Conservation (phyloP, 2,329 filamentous ascomycete genomes). For the Albophoma yamanashiensis region DNA sequence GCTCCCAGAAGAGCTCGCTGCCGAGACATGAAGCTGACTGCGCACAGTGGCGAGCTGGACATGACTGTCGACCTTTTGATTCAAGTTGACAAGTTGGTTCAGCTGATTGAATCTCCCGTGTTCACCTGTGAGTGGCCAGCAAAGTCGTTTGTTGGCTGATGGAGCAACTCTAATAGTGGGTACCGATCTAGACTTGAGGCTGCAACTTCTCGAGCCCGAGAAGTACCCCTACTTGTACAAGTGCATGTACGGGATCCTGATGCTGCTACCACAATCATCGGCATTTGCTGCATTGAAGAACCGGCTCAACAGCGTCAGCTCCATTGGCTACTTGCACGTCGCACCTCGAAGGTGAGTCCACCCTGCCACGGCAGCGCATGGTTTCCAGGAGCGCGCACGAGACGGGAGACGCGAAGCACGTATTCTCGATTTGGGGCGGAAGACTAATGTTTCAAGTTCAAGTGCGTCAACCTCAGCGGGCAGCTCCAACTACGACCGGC, state of each 20-base stretch:
- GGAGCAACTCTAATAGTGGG: background rate
- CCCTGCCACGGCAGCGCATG: background rate
- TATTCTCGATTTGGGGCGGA: background rate
- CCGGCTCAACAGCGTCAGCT: conserved; percentile 89
- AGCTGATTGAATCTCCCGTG: conserved; percentile 90
- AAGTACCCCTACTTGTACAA: conserved; percentile 94
- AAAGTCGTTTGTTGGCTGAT: background rate
- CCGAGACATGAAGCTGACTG: conserved; percentile 1
- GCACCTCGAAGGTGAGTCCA: conserved; percentile 60
- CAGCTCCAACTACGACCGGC: conserved; percentile 54
- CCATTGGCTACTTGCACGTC: conserved; percentile 88
- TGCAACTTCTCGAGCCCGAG: conserved; percentile 91
- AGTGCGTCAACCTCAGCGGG: conserved; percentile 36
- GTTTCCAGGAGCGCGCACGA: background rate
- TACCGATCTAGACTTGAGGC: conserved; percentile 59
- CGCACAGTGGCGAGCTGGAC: conserved; percentile 76
- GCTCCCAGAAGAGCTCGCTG: background rate
- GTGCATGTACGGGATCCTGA: conserved; percentile 90
- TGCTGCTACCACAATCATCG: conserved; percentile 96
- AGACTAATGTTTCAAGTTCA: conserved; percentile 5
- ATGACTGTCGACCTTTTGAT: conserved; percentile 99
- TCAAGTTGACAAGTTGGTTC: conserved; percentile 96
- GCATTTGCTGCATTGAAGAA: conserved; percentile 97
- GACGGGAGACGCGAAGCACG: background rate
- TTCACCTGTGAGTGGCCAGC: conserved; percentile 67